Base-by-base conservation (phyloP, 2,329 filamentous ascomycete species). In the Spiromastix sp. region DNA sequence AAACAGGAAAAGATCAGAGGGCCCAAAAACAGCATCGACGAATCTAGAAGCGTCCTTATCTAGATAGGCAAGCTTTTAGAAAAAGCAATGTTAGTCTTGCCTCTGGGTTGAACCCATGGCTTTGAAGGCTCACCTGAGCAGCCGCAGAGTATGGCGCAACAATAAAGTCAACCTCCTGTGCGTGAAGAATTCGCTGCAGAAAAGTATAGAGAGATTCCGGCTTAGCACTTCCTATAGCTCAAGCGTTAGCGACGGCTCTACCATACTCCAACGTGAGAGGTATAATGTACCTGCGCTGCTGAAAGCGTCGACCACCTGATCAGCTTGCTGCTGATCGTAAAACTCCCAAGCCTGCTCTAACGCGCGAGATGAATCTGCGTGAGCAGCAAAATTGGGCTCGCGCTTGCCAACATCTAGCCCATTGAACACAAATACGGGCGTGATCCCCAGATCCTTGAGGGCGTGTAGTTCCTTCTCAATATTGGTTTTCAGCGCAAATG, bases 401-500 rank as follows among this genome's bases (percentile, higher is more conserved):
- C 83, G 81, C 38, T 81, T 82, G 25, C 78, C 77, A 41, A 86
- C 72, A 25, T 85, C 77, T 50, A 94, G 74, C 22, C 91, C 91
- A 56, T 89, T 84, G 60, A 98, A 98, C 34, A 98, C 71, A 57
- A 98, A 96, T 43, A 93, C 66, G 2, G 84, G 84, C n/a, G 68
- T 75, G 34, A 93, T 79, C 13, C 74, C 73, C 49, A 79, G 66
- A 30, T 72, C 70, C 41, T 76, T 74, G 69, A 91, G 85, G 39
- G 68, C 67, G 41, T 81, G 72, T 19, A 98, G 67, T 48, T 93
- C 84, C 33, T 73, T 71, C 54, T 84, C 76, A 43, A 98, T 80
- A 50, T 81, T 80, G 45, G 66, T 68, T 58, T 75, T 75, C 52
- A 96, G 71, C 35, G 82, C 82, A 41, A 83, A 77, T 2, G 89